Conservation (phyloP, 2,329 filamentous ascomycete genomes). For the Albophoma yamanashiensis region DNA sequence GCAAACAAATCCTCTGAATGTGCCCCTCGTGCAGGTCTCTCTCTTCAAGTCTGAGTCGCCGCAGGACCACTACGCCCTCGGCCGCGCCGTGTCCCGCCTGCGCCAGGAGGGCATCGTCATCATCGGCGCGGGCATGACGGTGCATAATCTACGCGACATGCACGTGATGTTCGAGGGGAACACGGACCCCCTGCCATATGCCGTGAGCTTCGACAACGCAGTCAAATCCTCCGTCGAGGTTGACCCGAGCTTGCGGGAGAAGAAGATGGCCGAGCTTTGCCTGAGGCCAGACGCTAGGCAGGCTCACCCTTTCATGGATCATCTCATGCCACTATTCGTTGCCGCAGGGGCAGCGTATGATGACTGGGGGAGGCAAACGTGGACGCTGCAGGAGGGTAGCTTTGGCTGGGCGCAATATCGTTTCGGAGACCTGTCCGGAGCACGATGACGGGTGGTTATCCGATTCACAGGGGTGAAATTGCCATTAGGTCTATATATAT, state of each 20-base stretch:
- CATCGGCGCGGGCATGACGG: slow-evolving; percentile 64
- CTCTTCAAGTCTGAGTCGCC: slow-evolving; percentile 56
- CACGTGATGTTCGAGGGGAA: slow-evolving; percentile 20
- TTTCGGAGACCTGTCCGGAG: slow-evolving; percentile 26
- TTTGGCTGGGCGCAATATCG: slow-evolving; percentile 37
- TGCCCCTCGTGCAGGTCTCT: slow-evolving; percentile 64
- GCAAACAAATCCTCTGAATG: slow-evolving; percentile 47
- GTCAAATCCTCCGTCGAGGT: slow-evolving; percentile 53
- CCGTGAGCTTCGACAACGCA: slow-evolving; percentile 54
- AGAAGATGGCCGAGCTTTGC: slow-evolving; percentile 26
- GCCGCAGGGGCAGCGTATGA: slow-evolving; percentile 33
- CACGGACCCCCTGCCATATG: slow-evolving; percentile 40
- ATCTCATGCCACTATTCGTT: slow-evolving; percentile 37
- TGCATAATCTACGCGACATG: slow-evolving; percentile 55
- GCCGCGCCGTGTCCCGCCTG: slow-evolving; percentile 53
- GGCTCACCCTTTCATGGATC: slow-evolving; percentile 38
- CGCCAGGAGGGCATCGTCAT: slow-evolving; percentile 59
- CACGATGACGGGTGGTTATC: not conserved
- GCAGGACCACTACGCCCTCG: slow-evolving; percentile 55
- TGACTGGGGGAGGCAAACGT: slow-evolving; percentile 27
- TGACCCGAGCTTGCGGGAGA: slow-evolving; percentile 24
- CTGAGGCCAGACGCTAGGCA: slow-evolving; percentile 33
- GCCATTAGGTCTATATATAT: not conserved
- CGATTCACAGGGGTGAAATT: too few species aligned
- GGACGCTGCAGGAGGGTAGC: slow-evolving; percentile 33